Percentiles rank a stretch among this genome's conserved stretches.
Conservation (phyloP, 768 basidiomycete species). For the Gloeophyllum trabeum region DNA sequence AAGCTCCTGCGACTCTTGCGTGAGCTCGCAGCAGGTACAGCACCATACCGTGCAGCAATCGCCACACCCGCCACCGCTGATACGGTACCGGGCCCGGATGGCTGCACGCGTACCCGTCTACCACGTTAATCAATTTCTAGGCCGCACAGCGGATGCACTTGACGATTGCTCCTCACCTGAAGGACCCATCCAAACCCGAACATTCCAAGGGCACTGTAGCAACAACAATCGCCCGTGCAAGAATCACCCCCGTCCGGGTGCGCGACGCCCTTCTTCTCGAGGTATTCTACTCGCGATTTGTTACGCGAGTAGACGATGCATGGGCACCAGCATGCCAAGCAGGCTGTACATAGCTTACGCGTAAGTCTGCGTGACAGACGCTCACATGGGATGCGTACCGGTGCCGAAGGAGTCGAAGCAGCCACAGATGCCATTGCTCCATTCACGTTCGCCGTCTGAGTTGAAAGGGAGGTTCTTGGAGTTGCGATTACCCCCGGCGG, state of each 20-base stretch:
- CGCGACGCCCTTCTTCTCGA: constrained; percentile 22
- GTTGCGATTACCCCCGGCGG: constrained; percentile 8
- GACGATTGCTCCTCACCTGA: constrained; percentile 21
- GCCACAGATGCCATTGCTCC: constrained; percentile 16
- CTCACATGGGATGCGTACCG: constrained; percentile 11
- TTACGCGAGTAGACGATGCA: constrained; percentile 29
- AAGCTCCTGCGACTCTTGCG: constrained; percentile 35
- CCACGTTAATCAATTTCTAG: constrained; percentile 10
- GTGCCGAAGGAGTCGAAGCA: constrained; percentile 13
- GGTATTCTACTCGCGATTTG: constrained; percentile 28
- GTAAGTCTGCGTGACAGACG: not conserved
- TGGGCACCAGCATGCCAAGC: constrained; percentile 27
- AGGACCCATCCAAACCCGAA: constrained; percentile 27
- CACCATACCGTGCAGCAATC: constrained; percentile 30
- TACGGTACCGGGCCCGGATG: constrained; percentile 31
- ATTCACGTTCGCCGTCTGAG: constrained; percentile 18
- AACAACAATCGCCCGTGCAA: constrained; percentile 24
- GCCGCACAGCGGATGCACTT: too few relatives aligned
- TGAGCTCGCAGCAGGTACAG: constrained; percentile 36
- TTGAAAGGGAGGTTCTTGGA: constrained; percentile 14
- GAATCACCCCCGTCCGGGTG: constrained; percentile 25
- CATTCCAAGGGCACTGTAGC: constrained; percentile 20
- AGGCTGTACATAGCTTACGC: constrained; percentile 14
- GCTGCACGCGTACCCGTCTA: constrained; percentile 24
- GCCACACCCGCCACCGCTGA: constrained; percentile 28